These are phyloP conservation scores for Cucumis hystrix DNA, from an alignment of 306 rosid genomes.

Conservation along the genomic window DNA sequence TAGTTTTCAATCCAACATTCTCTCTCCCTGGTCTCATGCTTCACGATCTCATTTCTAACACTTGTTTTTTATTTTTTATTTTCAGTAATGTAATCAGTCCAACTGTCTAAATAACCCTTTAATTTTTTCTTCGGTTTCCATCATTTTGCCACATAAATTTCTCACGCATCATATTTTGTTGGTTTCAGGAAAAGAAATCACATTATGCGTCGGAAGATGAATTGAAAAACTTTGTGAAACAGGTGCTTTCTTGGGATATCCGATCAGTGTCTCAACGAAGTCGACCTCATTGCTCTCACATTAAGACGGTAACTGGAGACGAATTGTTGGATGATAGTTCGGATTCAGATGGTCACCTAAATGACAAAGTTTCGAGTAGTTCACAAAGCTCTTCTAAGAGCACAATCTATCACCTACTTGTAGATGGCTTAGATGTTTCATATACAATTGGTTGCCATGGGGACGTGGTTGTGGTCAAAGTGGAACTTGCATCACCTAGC, in stretches of 20 bases:
- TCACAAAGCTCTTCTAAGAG: constrained; percentile 15
- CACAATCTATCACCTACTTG: constrained; percentile 47
- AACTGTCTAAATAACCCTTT: too few species aligned
- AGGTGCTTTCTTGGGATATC: constrained; percentile 96
- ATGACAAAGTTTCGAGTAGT: constrained; percentile 19
- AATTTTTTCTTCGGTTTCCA: too few species aligned
- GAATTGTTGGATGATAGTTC: constrained; percentile 14
- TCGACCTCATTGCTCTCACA: constrained; percentile 34
- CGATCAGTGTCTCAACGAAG: constrained; percentile 70
- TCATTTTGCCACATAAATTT: neutral
- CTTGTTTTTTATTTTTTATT: too few species aligned
- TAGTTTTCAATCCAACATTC: too few species aligned
- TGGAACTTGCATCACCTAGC: constrained; percentile 18
- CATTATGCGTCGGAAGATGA: constrained; percentile 59
- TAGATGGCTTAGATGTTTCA: constrained; percentile 70
- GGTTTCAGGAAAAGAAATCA: constrained; percentile 50
- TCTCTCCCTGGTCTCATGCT: too few species aligned
- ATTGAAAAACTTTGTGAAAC: constrained; percentile 55
- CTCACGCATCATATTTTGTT: neutral
- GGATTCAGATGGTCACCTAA: constrained; percentile 31
- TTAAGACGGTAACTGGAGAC: constrained; percentile 11
- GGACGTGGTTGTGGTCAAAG: constrained; percentile 44
- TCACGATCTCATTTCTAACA: too few species aligned
- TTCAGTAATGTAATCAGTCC: too few species aligned
- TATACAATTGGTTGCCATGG: constrained; percentile 47